Conservation (phyloP, 2,329 filamentous ascomycete species). For the Ophiocordyceps camponoti-floridani region DNA sequence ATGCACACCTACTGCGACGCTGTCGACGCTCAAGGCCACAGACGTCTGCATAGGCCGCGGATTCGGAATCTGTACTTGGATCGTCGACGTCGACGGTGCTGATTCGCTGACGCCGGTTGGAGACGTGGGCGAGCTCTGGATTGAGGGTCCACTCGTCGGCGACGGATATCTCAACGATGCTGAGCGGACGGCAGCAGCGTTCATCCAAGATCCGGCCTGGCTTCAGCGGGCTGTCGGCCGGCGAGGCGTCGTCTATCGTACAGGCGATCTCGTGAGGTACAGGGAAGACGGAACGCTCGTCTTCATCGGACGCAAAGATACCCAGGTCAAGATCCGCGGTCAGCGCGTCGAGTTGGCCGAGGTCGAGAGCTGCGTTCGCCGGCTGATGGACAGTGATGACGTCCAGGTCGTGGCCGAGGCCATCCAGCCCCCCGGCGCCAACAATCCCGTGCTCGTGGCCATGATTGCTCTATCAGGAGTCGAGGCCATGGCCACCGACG, state of each 20-base stretch:
- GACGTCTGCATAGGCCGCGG: constrained; percentile 2
- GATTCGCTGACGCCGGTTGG: constrained; percentile 1
- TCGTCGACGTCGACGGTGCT: constrained; percentile 1
- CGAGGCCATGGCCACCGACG: not conserved
- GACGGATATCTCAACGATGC: constrained; percentile 20
- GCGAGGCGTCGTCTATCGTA: constrained; percentile 1
- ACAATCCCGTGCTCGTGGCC: constrained; percentile 2
- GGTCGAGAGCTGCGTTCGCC: constrained; percentile 4
- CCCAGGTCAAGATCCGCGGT: constrained; percentile 5
- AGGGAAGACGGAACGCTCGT: not conserved
- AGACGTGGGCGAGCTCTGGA: constrained; percentile 2
- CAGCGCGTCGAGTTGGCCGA: constrained; percentile 8
- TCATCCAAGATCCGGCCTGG: not conserved
- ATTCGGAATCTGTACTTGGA: constrained; percentile 2
- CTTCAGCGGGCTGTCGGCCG: constrained; percentile 1
- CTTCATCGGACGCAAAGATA: constrained; percentile 1
- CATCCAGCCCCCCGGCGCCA: not conserved
- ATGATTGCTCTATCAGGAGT: constrained; percentile 1
- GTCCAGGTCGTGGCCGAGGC: constrained; percentile 2
- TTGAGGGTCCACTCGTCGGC: constrained; percentile 19
- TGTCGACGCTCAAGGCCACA: constrained; percentile 1
- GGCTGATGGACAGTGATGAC: not conserved
- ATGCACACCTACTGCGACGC: not conserved
- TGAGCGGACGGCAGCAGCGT: constrained; percentile 1
- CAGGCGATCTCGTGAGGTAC: constrained; percentile 5